These are phyloP conservation scores for Pythium periplocum DNA, from an alignment of 352 stramenopile genomes.

Conservation along the genomic window DNA sequence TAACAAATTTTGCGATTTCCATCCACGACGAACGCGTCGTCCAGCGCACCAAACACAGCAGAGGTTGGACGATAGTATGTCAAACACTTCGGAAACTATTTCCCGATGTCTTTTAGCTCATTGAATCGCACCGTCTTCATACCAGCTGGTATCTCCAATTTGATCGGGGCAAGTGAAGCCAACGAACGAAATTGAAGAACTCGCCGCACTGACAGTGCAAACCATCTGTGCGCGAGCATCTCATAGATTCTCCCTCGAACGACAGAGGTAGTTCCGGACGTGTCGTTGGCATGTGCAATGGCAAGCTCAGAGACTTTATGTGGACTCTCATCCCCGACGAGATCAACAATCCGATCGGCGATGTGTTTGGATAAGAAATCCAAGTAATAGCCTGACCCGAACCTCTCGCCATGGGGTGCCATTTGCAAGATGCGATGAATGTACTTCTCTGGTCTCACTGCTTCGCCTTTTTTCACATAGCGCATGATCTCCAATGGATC, in stretches of 20 bases:
- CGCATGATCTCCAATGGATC: constrained; percentile 1
- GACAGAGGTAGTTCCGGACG: constrained; percentile 12
- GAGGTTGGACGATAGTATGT: too few relatives aligned
- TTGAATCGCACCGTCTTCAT: too few relatives aligned
- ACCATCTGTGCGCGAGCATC: not conserved
- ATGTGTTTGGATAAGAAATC: constrained; percentile 10
- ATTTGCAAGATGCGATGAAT: constrained; percentile 2
- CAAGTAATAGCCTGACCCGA: not conserved
- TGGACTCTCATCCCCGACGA: constrained; percentile 3
- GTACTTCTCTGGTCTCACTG: constrained; percentile 1
- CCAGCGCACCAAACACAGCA: too few relatives aligned
- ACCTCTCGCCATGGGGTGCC: not conserved
- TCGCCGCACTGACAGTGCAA: too few relatives aligned
- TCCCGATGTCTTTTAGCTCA: too few relatives aligned
- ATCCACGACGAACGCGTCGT: too few relatives aligned
- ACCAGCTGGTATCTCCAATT: too few relatives aligned
- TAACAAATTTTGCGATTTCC: too few relatives aligned
- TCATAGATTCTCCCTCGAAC: constrained; percentile 13
- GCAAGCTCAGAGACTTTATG: constrained; percentile 10
- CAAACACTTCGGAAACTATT: too few relatives aligned
- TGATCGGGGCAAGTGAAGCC: too few relatives aligned
- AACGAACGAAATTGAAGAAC: too few relatives aligned
- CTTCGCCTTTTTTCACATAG: not conserved
- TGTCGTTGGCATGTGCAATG: constrained; percentile 10
- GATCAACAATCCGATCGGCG: constrained; percentile 3